Conservation (phyloP, 495 filamentous ascomycete species). For the Extremus antarcticus region DNA sequence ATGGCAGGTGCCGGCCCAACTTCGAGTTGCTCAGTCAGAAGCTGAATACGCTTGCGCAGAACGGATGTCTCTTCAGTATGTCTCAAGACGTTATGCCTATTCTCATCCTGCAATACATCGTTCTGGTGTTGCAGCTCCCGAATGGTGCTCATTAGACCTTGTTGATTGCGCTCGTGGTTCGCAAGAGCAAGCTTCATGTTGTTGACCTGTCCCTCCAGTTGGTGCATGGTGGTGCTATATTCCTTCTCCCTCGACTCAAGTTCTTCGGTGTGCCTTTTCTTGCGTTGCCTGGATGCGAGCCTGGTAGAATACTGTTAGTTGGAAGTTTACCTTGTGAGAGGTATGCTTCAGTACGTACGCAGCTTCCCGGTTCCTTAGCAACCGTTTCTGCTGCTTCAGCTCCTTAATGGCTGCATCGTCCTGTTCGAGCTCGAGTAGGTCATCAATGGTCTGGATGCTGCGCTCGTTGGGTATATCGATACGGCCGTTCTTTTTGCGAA, state of each 20-base stretch:
- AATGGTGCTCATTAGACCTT: slow-evolving; percentile 1
- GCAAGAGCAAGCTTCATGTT: slow-evolving; percentile 23
- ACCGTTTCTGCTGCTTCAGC: slow-evolving; percentile 93
- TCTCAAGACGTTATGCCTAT: slow-evolving; percentile 76
- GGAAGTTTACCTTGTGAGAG: slow-evolving; percentile 1
- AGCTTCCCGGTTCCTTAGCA: slow-evolving; percentile 89
- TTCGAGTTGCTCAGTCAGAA: slow-evolving; percentile 76
- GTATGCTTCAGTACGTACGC: slow-evolving; percentile 50
- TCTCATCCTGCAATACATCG: slow-evolving; percentile 67
- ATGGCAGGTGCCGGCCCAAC: slow-evolving; percentile 59
- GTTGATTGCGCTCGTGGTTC: slow-evolving; percentile 4
- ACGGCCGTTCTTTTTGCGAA: slow-evolving; percentile 98
- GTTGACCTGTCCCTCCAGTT: slow-evolving; percentile 67
- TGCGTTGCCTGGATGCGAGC: slow-evolving; percentile 91
- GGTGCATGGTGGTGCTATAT: slow-evolving; percentile 59
- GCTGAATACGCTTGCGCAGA: slow-evolving; percentile 88
- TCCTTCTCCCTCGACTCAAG: slow-evolving; percentile 95
- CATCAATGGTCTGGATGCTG: slow-evolving; percentile 89
- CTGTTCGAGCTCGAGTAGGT: slow-evolving; percentile 73
- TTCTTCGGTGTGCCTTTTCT: slow-evolving; percentile 97
- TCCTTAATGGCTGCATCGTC: slow-evolving; percentile 96
- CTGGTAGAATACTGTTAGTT: slow-evolving; percentile 33
- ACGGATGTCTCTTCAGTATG: slow-evolving; percentile 93
- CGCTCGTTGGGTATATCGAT: slow-evolving; percentile 95
- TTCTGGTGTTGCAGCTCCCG: slow-evolving; percentile 50